Percentiles rank a stretch among this genome's conserved stretches.
Conservation (phyloP, 345 rosid species). For the Euphorbia tirucalli region DNA sequence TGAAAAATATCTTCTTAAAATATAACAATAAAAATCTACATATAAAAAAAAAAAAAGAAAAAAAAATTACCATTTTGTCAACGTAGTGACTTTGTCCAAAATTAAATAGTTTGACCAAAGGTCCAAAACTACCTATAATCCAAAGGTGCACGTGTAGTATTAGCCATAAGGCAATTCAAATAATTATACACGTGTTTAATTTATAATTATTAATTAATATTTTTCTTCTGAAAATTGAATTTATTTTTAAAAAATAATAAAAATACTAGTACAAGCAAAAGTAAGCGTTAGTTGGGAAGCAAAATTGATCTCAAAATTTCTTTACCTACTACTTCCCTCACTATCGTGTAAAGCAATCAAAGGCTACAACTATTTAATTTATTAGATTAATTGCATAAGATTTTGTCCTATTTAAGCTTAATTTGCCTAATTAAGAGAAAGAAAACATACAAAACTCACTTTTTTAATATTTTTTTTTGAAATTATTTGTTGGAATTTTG, state of each 20-base stretch:
- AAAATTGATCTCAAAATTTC: not conserved
- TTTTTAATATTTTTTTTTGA: not conserved
- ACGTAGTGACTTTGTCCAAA: not conserved
- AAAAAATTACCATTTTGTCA: not conserved
- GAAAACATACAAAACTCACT: not conserved
- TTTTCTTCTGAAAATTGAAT: too few relatives aligned
- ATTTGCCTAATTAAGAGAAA: too few relatives aligned
- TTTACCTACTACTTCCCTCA: conserved; percentile 7
- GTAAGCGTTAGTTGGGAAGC: conserved; percentile 5
- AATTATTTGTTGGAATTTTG: not conserved
- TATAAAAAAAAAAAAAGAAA: too few relatives aligned
- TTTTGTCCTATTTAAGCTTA: not conserved
- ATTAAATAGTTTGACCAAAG: not conserved
- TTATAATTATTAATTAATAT: too few relatives aligned
- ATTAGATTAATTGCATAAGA: not conserved
- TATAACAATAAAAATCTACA: too few relatives aligned
- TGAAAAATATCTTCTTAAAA: too few relatives aligned
- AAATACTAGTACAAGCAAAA: not conserved
- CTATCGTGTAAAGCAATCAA: not conserved
- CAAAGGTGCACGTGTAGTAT: not conserved
- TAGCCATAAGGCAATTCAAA: not conserved
- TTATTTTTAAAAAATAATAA: not conserved
- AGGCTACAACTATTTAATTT: not conserved
- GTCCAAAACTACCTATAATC: not conserved
- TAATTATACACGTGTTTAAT: not conserved